These are phyloP conservation scores for Calamus simplicifolius DNA, from an alignment of 176 grass and related monocot species.

Conservation along the genomic window DNA sequence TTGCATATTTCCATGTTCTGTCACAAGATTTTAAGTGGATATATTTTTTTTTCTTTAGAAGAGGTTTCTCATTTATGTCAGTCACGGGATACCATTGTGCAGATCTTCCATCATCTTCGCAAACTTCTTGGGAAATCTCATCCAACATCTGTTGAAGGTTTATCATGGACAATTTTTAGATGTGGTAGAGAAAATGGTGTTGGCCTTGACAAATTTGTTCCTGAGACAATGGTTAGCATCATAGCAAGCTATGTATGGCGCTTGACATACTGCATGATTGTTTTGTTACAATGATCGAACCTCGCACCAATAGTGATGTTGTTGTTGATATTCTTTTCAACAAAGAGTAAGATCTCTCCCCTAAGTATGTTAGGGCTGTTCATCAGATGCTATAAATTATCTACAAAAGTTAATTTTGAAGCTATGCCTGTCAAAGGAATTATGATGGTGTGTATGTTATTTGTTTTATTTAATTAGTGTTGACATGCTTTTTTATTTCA, in stretches of 20 bases:
- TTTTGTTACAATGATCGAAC: slow-evolving; percentile 65
- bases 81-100: slow-evolving; percentile 4
- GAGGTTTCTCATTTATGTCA: neutral
- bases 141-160: slow-evolving; percentile 30
- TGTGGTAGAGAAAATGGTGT: slow-evolving; percentile 23
- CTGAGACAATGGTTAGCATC: slow-evolving; percentile 36
- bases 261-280: slow-evolving; percentile 73
- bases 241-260: slow-evolving; percentile 48
- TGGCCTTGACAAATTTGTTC: slow-evolving; percentile 18
- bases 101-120: slow-evolving; percentile 46
- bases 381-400: too few species aligned
- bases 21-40: too few species aligned
- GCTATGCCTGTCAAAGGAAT: too few species aligned
- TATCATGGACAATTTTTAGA: slow-evolving; percentile 62
- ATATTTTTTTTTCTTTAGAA: too few species aligned
- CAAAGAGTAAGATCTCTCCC: slow-evolving; percentile 47
- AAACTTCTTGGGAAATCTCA: slow-evolving; percentile 39
- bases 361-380: neutral
- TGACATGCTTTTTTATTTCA: too few species aligned
- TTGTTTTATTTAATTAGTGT: too few species aligned
- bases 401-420: too few species aligned
- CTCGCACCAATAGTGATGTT: slow-evolving; percentile 54
- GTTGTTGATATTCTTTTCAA: slow-evolving; percentile 65
- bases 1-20: too few species aligned
- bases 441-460: too few species aligned